Conservation (phyloP, 192 early-diverging fungal species). For the Globomyces pollinis-pini region DNA sequence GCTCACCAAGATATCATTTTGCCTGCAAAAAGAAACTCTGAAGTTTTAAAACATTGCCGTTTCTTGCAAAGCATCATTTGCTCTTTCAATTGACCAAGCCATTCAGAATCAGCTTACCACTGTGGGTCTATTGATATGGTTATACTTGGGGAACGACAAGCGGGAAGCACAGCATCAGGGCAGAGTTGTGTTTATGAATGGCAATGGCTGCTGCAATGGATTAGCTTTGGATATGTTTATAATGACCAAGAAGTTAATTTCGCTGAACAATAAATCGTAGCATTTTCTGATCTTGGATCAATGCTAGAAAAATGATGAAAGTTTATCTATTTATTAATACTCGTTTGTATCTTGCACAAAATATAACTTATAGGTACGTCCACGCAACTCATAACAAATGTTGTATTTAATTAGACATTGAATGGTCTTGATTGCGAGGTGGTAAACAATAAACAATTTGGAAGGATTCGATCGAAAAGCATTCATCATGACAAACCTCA, state of each 20-base stretch:
- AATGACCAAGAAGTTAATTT: background rate
- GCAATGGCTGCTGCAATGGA: background rate
- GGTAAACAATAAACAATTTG: too few species aligned
- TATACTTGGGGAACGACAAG: conserved; percentile 1
- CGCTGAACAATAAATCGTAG: background rate
- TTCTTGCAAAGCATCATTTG: background rate
- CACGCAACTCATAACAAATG: background rate
- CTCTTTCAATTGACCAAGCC: background rate
- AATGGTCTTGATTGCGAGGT: background rate
- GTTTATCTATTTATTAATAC: too few species aligned
- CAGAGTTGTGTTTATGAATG: background rate
- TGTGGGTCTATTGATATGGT: conserved; percentile 1
- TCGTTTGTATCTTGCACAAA: background rate
- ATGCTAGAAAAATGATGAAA: too few species aligned
- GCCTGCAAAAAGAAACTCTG: background rate
- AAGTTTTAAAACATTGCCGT: background rate
- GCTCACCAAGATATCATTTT: background rate
- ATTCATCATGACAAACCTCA: too few species aligned
- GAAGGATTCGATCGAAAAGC: too few species aligned
- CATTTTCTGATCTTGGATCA: background rate
- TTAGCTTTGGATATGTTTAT: conserved; percentile 4
- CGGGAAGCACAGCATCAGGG: background rate
- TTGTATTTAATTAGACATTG: background rate
- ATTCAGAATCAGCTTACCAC: background rate
- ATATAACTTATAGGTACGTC: background rate